phyloP scores from a whole-genome alignment of 768 basidiomycete genomes.

The Russula brevipes region DNA sequence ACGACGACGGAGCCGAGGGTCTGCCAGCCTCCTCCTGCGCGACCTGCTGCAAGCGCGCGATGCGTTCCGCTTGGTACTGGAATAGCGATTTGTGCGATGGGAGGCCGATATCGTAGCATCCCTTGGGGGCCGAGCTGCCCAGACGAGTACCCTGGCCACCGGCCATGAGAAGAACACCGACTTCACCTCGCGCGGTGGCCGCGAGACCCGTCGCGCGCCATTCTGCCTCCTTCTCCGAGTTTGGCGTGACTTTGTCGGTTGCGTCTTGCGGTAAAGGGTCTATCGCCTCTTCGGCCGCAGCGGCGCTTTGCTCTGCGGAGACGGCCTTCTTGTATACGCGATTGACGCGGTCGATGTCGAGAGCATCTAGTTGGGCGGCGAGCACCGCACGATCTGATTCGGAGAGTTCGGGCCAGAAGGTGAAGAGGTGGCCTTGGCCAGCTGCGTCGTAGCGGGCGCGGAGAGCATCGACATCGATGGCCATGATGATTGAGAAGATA shows the following conservation, averaged over 20 bases:
- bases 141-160: conserved; percentile 96
- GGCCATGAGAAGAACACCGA: conserved; percentile 96
- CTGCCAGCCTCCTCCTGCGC: conserved; percentile 54
- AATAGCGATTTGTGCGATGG: conserved; percentile 92
- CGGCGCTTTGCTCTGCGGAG: conserved; percentile 50
- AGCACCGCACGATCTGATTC: conserved; percentile 59
- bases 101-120: conserved; percentile 95
- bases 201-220: conserved; percentile 79
- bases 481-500: conserved; percentile 36
- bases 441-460: conserved; percentile 67
- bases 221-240: conserved; percentile 51
- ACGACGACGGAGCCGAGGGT: conserved; percentile 63
- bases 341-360: conserved; percentile 91
- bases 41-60: conserved; percentile 72
- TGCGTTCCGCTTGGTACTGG: conserved; percentile 97
- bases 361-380: conserved; percentile 61
- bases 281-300: conserved; percentile 44
- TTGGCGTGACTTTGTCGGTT: conserved; percentile 55
- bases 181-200: conserved; percentile 75
- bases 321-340: conserved; percentile 77
- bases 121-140: conserved; percentile 90
- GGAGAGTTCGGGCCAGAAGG: conserved; percentile 75
- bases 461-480: conserved; percentile 52
- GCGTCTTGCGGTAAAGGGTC: conserved; percentile 77
- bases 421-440: conserved; percentile 83